Conservation (phyloP, 306 rosid genomes). For the Pachyrhizus erosus region DNA sequence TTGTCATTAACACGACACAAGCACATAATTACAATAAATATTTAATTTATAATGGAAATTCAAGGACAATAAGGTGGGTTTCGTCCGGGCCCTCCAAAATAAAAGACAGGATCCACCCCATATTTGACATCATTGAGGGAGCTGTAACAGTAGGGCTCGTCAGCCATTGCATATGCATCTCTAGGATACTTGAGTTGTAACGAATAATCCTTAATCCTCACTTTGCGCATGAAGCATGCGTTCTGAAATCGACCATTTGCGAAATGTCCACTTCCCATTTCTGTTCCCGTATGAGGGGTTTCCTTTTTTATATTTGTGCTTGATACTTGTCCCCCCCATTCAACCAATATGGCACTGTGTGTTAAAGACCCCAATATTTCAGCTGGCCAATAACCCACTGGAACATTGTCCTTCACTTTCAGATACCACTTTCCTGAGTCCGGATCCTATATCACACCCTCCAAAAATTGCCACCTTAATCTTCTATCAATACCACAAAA, state of each 20-base stretch:
- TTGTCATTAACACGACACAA: not conserved
- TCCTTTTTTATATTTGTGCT: constrained; percentile 45
- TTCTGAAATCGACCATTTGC: not conserved
- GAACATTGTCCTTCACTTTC: not conserved
- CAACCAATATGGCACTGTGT: constrained; percentile 51
- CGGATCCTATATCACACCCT: constrained; percentile 43
- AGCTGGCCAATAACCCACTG: constrained; percentile 62
- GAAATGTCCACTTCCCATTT: constrained; percentile 69
- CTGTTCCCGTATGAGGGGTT: constrained; percentile 65
- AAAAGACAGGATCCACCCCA: constrained; percentile 53
- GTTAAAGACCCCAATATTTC: constrained; percentile 36
- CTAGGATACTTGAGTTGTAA: constrained; percentile 55
- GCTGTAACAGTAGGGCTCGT: constrained; percentile 57
- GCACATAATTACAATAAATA: no score
- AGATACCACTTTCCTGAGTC: constrained; percentile 68
- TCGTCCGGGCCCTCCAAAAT: constrained; percentile 70
- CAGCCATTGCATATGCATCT: constrained; percentile 2
- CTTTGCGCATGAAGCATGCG: constrained; percentile 51
- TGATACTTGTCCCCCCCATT: constrained; percentile 81
- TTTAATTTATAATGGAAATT: not conserved
- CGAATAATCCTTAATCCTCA: constrained; percentile 60
- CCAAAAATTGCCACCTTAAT: no score
- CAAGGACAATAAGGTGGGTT: constrained; percentile 51
- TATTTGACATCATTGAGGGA: constrained; percentile 16
- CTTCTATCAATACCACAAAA: no score